Evolutionary conservation across 805 yeast species (phyloP).

Genomic region (Wickerhamiella cacticola): DNA sequence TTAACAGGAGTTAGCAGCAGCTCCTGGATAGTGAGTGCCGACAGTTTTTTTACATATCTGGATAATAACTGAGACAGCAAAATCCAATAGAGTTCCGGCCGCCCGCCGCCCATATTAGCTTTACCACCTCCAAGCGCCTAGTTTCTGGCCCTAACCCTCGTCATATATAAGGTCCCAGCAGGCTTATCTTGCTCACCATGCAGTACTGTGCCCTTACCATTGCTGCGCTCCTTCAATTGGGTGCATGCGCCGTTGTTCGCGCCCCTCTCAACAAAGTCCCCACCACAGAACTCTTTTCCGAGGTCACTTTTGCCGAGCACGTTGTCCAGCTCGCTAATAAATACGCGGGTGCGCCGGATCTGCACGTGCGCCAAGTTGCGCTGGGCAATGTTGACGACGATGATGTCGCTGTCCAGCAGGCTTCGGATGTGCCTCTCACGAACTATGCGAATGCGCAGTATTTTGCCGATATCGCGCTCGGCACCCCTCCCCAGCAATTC

Average conservation of each 20-base stretch:
- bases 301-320: slow-evolving; percentile 20
- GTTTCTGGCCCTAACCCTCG: slow-evolving; percentile 10
- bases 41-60: too few species aligned
- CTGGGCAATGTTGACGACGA: slow-evolving; percentile 4
- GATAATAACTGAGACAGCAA: too few species aligned
- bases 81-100: too few species aligned
- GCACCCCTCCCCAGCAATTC: slow-evolving; percentile 88
- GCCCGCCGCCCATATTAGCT: too few species aligned
- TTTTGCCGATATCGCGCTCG: slow-evolving; percentile 78
- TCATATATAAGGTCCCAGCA: slow-evolving; percentile 6
- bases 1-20: too few species aligned
- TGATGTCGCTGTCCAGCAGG: slow-evolving; percentile 26
- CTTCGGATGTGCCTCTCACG: slow-evolving; percentile 60
- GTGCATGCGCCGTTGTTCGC: slow-evolving; percentile 21
- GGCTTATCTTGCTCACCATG: slow-evolving; percentile 1
- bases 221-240: slow-evolving; percentile 18
- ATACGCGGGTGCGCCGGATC: slow-evolving; percentile 18
- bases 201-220: slow-evolving; percentile 15
- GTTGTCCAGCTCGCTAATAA: slow-evolving; percentile 20
- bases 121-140: too few species aligned
- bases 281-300: slow-evolving; percentile 17
- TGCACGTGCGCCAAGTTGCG: slow-evolving; percentile 14
- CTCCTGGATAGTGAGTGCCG: too few species aligned
- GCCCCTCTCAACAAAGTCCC: slow-evolving; percentile 18
- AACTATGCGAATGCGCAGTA: slow-evolving; percentile 95